Percentiles rank a stretch among this genome's conserved stretches.
These are phyloP conservation scores for Clohesyomyces aquaticus DNA, from an alignment of 495 filamentous ascomycete genomes.

Conservation along the genomic window DNA sequence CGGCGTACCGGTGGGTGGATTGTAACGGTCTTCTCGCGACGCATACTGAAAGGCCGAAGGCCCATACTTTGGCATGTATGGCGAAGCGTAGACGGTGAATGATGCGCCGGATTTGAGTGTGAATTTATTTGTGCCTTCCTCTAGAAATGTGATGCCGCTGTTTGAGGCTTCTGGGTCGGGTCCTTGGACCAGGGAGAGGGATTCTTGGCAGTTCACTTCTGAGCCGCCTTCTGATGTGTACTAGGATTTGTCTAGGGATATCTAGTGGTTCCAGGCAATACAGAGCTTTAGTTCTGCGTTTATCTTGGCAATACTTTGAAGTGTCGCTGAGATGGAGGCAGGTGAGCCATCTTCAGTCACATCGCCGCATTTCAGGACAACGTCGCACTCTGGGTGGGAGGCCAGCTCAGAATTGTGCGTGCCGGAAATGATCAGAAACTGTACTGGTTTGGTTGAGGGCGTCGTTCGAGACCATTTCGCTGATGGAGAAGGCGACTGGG, in stretches of 20 bases:
- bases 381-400: constrained; percentile 22
- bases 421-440: constrained; percentile 35
- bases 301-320: constrained; percentile 10
- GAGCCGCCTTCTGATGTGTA: constrained; percentile 25
- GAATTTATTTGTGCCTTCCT: constrained; percentile 35
- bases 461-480: background rate
- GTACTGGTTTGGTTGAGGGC: background rate
- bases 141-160: constrained; percentile 21
- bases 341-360: constrained; percentile 32
- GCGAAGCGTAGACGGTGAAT: constrained; percentile 30
- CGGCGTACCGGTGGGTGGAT: constrained; percentile 9
- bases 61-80: constrained; percentile 27
- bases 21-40: constrained; percentile 29
- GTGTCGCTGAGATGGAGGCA: background rate
- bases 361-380: constrained; percentile 37
- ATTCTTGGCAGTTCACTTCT: constrained; percentile 4
- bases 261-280: constrained; percentile 40
- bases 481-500: constrained; percentile 4
- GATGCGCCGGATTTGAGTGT: constrained; percentile 28
- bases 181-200: constrained; percentile 15
- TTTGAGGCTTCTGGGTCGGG: constrained; percentile 11
- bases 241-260: constrained; percentile 29
- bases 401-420: constrained; percentile 24
- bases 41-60: constrained; percentile 31
- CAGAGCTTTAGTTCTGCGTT: constrained; percentile 29